Percentiles rank a stretch among this genome's conserved stretches.
These are phyloP conservation scores for Candida pseudofarinosa DNA, from an alignment of 805 yeast genomes.

Conservation along the genomic window DNA sequence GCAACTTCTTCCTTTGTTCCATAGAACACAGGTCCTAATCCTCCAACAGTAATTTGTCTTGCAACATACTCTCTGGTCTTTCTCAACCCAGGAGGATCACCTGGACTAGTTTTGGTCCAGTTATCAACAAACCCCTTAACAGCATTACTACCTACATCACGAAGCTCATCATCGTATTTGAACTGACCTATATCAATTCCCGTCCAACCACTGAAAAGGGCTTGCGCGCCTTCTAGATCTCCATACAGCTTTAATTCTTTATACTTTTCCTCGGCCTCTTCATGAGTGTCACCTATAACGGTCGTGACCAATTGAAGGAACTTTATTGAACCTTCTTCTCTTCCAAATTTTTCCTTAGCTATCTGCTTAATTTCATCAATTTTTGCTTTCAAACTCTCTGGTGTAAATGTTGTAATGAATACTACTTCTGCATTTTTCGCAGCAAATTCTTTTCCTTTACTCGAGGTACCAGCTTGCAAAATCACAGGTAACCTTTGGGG, in stretches of 20 bases:
- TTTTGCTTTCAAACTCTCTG: conserved; percentile 22
- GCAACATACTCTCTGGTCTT: conserved; percentile 24
- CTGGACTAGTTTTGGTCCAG: conserved; percentile 28
- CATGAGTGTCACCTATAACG: conserved; percentile 37
- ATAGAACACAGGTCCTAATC: conserved; percentile 29
- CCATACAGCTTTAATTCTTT: conserved; percentile 27
- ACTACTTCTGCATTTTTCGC: conserved; percentile 42
- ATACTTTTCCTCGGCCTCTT: conserved; percentile 37
- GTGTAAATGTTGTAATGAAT: conserved; percentile 33
- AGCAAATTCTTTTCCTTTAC: conserved; percentile 37
- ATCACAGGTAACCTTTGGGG: conserved; percentile 43
- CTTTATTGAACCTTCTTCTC: conserved; percentile 36
- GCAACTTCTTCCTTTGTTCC: conserved; percentile 39
- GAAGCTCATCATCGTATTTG: conserved; percentile 26
- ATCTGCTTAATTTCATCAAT: conserved; percentile 25
- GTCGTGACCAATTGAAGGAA: conserved; percentile 33
- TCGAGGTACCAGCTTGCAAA: conserved; percentile 43
- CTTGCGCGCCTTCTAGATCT: conserved; percentile 39
- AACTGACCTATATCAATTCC: conserved; percentile 38
- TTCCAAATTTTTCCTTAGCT: conserved; percentile 28
- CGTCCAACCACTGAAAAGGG: conserved; percentile 37
- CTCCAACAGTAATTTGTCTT: conserved; percentile 24
- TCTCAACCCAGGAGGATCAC: conserved; percentile 23
- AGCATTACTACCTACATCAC: conserved; percentile 29
- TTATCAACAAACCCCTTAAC: conserved; percentile 27